phyloP scores from a whole-genome alignment of 768 basidiomycete species.

The Gloeophyllum trabeum region DNA sequence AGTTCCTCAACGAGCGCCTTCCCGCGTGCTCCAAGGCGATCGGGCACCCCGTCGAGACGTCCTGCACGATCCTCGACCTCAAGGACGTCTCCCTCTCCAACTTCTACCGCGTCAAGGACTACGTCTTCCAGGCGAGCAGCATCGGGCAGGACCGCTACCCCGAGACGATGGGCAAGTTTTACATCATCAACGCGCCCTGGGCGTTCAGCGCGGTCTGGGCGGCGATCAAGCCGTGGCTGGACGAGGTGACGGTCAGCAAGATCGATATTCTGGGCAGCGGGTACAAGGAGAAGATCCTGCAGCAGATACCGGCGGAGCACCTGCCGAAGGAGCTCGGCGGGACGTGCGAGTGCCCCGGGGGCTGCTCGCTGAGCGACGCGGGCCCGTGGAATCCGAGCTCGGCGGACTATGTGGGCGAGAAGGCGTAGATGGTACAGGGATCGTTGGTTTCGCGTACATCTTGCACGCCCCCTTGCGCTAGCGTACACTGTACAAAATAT shows the following conservation, averaged over 20 bases:
- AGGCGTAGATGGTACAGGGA: too few species aligned
- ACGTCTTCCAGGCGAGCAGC: constrained; percentile 60
- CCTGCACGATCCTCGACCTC: constrained; percentile 95
- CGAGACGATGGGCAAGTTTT: constrained; percentile 96
- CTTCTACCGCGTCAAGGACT: constrained; percentile 91
- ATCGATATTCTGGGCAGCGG: constrained; percentile 74
- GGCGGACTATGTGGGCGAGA: too few species aligned
- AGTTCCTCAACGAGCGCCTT: constrained; percentile 67
- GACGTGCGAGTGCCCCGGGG: constrained; percentile 59
- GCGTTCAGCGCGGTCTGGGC: constrained; percentile 83
- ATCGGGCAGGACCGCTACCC: constrained; percentile 92
- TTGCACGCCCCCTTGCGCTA: too few species aligned
- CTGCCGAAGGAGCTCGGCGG: constrained; percentile 85
- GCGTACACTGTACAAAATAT: too few species aligned
- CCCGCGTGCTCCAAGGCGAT: constrained; percentile 61
- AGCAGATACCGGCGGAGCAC: constrained; percentile 78
- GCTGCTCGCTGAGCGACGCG: constrained; percentile 81
- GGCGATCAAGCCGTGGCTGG: constrained; percentile 87
- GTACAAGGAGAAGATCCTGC: constrained; percentile 68
- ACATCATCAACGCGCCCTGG: constrained; percentile 97
- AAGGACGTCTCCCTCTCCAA: constrained; percentile 52
- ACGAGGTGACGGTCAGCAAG: constrained; percentile 91
- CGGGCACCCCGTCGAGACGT: constrained; percentile 91
- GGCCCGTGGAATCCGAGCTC: constrained; percentile 73
- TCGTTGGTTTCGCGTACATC: too few species aligned